phyloP scores from a whole-genome alignment of 345 rosid genomes.

The Raphanus sativus region DNA sequence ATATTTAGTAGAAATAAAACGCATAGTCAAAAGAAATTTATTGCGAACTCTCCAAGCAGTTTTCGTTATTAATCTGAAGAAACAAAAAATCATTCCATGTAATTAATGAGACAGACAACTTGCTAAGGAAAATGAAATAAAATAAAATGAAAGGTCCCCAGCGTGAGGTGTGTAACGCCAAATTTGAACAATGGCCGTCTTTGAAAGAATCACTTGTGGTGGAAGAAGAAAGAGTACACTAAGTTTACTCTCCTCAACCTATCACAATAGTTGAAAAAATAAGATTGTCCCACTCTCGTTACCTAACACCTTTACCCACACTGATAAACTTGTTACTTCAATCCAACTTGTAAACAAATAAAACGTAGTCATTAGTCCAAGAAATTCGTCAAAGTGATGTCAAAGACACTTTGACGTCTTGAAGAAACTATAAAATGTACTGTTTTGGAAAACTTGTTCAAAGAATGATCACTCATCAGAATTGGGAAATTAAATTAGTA shows the following conservation, averaged over 20 bases:
- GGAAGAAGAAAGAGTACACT: no score
- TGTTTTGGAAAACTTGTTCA: background rate
- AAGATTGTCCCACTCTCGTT: no score
- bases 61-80: background rate
- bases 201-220: no score
- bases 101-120: background rate
- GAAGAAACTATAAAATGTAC: background rate
- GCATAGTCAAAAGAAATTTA: background rate
- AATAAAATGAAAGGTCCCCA: constrained; percentile 1
- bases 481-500: background rate
- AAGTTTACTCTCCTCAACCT: no score
- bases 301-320: no score
- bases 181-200: background rate
- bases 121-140: background rate
- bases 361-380: no score
- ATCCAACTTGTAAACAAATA: no score
- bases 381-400: no score
- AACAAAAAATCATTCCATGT: background rate
- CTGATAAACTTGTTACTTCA: no score
- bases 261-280: no score
- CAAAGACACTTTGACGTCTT: no score
- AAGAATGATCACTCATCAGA: background rate
- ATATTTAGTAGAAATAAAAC: background rate
- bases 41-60: background rate
- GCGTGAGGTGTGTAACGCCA: constrained; percentile 18